Base-by-base conservation (phyloP, 768 basidiomycete species). In the Panaeolus papilionaceus region DNA sequence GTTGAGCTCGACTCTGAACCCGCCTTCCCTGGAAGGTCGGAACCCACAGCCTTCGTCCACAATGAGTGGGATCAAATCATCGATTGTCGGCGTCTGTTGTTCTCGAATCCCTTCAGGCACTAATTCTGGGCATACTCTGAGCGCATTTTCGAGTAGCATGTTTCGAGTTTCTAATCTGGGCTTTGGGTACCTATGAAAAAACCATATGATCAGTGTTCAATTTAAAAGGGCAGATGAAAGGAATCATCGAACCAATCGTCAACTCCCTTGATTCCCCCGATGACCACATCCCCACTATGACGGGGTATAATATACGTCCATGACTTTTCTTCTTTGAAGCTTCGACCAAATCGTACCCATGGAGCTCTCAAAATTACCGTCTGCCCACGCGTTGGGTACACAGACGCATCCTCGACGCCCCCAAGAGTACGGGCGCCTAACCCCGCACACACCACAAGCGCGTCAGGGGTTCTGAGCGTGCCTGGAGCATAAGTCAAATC, bases 351-450 rank as follows among this genome's bases (percentile, higher is more conserved):
- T 45, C 85, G 82, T 54, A 92, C 76, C 77, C 84, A 82, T 0
- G 91, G 89, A 12, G 92, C 90, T 62, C 85, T 77, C 28, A 95
- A 81, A 9, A 94, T 75, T 8, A 94, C 86, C 0, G 90, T 89
- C 77, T 96, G 94, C 12, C 94, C 94, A 26, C 93, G 82, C 69
- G 94, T 86, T 2, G 94, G 92, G 74, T 87, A 87, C 38, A 94
- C 81, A 28, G 80, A 79, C 62, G 82, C 80, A 75, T 96, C 94
- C 69, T 94, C 89, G 6, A 95, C 88, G 2, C 93, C 94, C 4
- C 90, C 84, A 49, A 96, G 80, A 11, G 85, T 86, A 58, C 86
- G 83, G 9, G 93, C 88, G 9, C 91, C 91, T 10, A 94, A 79
- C 0, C 92, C 93, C 0, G 85, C 82, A 71, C 92, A 93, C 4